Conservation (phyloP, 1,284 basidiomycete species). For the Ceratorhiza oryzae-sativae region DNA sequence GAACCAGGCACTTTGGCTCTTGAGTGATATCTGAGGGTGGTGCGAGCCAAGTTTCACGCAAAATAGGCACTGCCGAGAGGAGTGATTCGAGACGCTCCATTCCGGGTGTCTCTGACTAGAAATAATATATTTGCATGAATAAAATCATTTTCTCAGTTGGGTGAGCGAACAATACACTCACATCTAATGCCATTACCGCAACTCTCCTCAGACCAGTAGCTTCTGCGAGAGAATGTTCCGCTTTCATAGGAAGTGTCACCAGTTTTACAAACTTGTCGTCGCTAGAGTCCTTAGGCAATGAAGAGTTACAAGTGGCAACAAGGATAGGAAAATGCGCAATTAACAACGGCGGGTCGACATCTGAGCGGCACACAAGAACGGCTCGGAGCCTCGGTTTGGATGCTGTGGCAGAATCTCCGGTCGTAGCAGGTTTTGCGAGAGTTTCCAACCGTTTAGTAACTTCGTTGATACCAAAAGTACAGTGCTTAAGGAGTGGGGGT, state of each 20-base stretch:
- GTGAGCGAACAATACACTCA: conserved; percentile 50
- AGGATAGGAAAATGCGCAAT: conserved; percentile 76
- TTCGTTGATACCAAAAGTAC: conserved; percentile 78
- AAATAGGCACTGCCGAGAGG: conserved; percentile 56
- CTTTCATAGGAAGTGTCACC: conserved; percentile 73
- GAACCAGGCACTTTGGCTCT: conserved; percentile 52
- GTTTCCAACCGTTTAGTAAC: conserved; percentile 78
- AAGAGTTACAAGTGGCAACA: conserved; percentile 73
- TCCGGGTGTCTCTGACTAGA: conserved; percentile 47
- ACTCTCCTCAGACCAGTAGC: conserved; percentile 72
- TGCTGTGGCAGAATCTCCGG: conserved; percentile 36
- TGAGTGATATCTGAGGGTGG: conserved; percentile 42
- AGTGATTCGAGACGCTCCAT: conserved; percentile 42
- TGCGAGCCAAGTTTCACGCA: conserved; percentile 70
- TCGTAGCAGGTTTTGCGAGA: conserved; percentile 52
- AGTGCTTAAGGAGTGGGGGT: conserved; percentile 60
- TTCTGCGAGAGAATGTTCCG: conserved; percentile 70
- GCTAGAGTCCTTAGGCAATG: conserved; percentile 42
- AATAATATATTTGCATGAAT: neutral
- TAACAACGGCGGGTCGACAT: conserved; percentile 73
- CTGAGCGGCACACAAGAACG: conserved; percentile 73
- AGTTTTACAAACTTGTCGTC: conserved; percentile 57
- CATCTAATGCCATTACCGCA: conserved; percentile 70
- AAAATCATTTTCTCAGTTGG: neutral
- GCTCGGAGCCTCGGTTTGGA: conserved; percentile 50